Conservation (phyloP, 257 asterid species). For the Echites panduratus region DNA sequence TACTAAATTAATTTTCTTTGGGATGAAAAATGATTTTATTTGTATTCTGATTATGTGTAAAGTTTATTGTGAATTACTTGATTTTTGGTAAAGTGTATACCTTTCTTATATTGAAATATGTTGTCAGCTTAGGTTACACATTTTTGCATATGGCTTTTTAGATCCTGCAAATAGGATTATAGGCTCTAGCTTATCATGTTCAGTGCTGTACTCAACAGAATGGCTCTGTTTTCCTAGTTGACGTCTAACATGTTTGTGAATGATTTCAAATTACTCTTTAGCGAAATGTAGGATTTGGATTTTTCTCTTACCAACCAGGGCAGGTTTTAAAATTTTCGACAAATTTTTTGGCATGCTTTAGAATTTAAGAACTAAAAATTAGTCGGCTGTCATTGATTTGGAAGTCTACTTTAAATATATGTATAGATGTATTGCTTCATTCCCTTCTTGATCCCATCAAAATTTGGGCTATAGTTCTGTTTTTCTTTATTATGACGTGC, state of each 20-base stretch:
- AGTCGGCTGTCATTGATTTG: no score
- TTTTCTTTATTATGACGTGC: neutral
- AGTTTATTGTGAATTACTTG: neutral
- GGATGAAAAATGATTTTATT: no score
- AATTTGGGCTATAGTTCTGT: neutral
- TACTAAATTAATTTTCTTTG: neutral
- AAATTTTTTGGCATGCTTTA: no score
- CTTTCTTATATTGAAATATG: neutral
- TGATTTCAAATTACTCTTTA: neutral
- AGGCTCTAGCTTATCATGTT: neutral
- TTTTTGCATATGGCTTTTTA: neutral
- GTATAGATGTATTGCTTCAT: neutral
- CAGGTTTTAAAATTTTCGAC: no score
- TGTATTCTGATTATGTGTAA: neutral
- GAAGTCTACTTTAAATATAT: no score
- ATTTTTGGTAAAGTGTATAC: neutral
- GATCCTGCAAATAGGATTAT: neutral
- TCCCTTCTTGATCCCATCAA: neutral
- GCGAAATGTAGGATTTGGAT: neutral
- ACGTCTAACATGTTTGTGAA: neutral
- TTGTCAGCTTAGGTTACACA: neutral
- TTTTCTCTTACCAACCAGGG: neutral
- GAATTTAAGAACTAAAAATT: no score
- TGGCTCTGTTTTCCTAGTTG: neutral
- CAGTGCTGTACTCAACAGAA: neutral